Evolutionary conservation across 768 basidiomycete genomes (phyloP).

Genomic region (Collybiopsis luxurians): DNA sequence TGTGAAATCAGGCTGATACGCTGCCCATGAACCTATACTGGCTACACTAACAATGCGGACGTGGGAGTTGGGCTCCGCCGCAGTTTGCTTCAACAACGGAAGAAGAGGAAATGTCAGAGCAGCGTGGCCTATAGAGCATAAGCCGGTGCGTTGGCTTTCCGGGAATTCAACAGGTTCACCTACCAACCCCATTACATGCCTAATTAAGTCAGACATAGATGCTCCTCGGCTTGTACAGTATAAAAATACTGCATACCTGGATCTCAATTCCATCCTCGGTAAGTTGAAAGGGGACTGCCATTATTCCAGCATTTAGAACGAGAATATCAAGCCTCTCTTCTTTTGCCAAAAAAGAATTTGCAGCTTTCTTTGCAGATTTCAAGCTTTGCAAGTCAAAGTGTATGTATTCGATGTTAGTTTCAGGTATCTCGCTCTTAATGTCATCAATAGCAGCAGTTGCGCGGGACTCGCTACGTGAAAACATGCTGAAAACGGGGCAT

Average conservation of each 20-base stretch:
- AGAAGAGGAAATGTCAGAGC: constrained; percentile 2
- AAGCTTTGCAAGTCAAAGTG: constrained; percentile 8
- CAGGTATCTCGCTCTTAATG: background rate
- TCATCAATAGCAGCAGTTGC: constrained; percentile 3
- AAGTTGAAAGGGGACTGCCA: constrained; percentile 1
- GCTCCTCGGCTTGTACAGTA: too few species aligned
- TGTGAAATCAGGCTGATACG: constrained; percentile 1
- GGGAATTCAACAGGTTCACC: too few species aligned
- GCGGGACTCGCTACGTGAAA: background rate
- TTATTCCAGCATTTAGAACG: constrained; percentile 9
- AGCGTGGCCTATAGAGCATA: too few species aligned
- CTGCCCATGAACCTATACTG: background rate
- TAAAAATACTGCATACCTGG: constrained; percentile 5
- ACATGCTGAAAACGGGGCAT: too few species aligned
- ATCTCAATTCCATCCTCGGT: constrained; percentile 2
- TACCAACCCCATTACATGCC: too few species aligned
- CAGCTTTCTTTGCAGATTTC: constrained; percentile 3
- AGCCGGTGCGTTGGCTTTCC: too few species aligned
- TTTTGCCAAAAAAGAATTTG: background rate
- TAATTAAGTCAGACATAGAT: too few species aligned
- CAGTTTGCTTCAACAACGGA: background rate
- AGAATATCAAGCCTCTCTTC: constrained; percentile 11
- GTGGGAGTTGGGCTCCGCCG: background rate
- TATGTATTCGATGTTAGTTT: constrained; percentile 1
- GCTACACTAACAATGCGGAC: constrained; percentile 5